These are phyloP conservation scores for Auricularia sp. DNA, from an alignment of 768 basidiomycete genomes.

Conservation along the genomic window DNA sequence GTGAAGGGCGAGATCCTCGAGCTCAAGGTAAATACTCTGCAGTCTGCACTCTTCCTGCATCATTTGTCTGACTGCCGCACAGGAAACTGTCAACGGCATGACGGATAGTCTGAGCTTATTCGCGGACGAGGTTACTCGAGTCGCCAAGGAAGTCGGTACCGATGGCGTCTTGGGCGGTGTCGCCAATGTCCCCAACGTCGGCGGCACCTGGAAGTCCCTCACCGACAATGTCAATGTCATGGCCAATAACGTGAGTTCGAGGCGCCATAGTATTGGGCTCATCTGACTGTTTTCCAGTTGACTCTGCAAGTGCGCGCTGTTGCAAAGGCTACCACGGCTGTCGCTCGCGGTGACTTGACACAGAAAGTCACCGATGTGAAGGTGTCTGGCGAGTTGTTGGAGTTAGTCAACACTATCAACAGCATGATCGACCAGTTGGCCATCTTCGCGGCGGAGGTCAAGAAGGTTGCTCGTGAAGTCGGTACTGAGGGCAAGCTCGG, in stretches of 20 bases:
- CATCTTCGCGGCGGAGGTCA: constrained; percentile 70
- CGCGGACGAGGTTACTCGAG: constrained; percentile 72
- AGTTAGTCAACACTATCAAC: constrained; percentile 94
- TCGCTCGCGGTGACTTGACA: constrained; percentile 86
- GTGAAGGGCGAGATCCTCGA: constrained; percentile 88
- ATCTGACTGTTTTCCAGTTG: constrained; percentile 37
- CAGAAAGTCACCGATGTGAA: constrained; percentile 88
- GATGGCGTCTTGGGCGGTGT: constrained; percentile 93
- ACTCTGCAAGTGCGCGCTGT: constrained; percentile 91
- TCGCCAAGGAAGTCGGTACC: constrained; percentile 94
- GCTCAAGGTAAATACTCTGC: constrained; percentile 21
- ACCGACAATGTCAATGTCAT: constrained; percentile 95
- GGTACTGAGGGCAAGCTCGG: constrained; percentile 98
- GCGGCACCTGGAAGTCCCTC: constrained; percentile 89
- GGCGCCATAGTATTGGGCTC: constrained; percentile 1
- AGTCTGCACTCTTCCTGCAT: constrained; percentile 17
- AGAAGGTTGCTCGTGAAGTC: constrained; percentile 93
- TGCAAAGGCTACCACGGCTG: constrained; percentile 89
- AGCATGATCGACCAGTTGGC: constrained; percentile 65
- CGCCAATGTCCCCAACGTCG: constrained; percentile 85
- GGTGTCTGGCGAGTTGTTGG: constrained; percentile 93
- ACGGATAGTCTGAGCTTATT: constrained; percentile 78
- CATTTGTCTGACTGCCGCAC: constrained; percentile 16
- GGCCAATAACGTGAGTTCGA: constrained; percentile 69
- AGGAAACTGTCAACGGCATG: constrained; percentile 94